Evolutionary conservation across 805 yeast species (phyloP), one percentile per base, ranked within the genome.

Genomic region (Wickerhamiella occidentalis): DNA sequence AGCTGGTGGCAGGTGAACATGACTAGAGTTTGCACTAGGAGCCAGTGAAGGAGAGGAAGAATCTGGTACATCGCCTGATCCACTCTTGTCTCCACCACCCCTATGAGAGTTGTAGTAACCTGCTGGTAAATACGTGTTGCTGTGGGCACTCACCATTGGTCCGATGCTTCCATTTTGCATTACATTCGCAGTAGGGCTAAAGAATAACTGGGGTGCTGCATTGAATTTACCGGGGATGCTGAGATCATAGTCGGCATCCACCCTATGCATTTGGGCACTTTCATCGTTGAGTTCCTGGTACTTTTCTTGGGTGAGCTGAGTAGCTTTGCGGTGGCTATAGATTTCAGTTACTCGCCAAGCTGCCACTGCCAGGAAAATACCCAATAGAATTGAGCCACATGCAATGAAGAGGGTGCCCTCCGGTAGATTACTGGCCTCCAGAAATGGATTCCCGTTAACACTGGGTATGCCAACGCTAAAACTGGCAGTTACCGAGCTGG

Each of bases 351-450:
- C 57, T 55, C 80, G 76, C 74, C 81, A 79, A 12, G 70, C 54
- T 9, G 74, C 54, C 36, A 81, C 69, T 1, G 70, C 71, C 3
- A 80, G 53, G 18, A 79, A 63, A 3, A 82, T 66, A 35, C 77
- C 78, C 0, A 80, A 84, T 3, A 80, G 77, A 35, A 80, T 70
- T 9, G 81, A 69, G 1, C 94, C 95, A 40, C 85, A 82, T 0
- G 84, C 82, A 47, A 86, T 85, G 65, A 85, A 85, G 2, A 86
- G 87, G 0, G 92, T 82, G 1, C 95, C 95, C 43, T 76, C 72
- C 1, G 87, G 85, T 42, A 71, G 69, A 18, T 60, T 60, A 5
- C 78, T 64, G 42, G 68, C 64, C 55, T 73, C 64, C 17, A 85
- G 69, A 58, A 73, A 79, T 9, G 95, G 95, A 63, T 85, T 85